These are phyloP conservation scores for Trametes coccinea DNA, from an alignment of 768 basidiomycete genomes.

Conservation along the genomic window DNA sequence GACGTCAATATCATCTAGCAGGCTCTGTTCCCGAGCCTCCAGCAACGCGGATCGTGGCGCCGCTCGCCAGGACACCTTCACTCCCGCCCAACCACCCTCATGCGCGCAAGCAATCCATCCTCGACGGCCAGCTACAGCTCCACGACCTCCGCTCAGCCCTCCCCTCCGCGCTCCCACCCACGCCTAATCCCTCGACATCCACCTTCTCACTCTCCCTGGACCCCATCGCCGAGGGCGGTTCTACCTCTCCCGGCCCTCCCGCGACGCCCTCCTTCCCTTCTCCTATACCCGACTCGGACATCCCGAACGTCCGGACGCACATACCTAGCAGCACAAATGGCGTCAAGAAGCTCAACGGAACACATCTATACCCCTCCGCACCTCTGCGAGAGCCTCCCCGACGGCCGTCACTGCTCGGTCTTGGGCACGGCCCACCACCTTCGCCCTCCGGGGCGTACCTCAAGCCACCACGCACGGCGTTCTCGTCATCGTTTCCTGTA, in stretches of 20 bases:
- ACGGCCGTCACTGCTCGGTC: conserved; percentile 43
- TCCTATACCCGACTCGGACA: conserved; percentile 15
- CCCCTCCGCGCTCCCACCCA: conserved; percentile 23
- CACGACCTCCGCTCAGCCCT: conserved; percentile 26
- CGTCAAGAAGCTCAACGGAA: conserved; percentile 28
- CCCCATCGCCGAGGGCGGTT: conserved; percentile 34
- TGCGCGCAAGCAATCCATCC: conserved; percentile 70
- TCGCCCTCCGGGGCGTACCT: conserved; percentile 22
- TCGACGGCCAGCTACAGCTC: conserved; percentile 48
- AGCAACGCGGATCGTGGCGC: conserved; percentile 34
- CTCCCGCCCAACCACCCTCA: conserved; percentile 70
- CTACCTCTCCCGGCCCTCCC: conserved; percentile 30
- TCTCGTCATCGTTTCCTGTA: conserved; percentile 43
- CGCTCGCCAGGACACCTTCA: conserved; percentile 42
- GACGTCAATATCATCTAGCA: neutral
- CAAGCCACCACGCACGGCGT: conserved; percentile 39
- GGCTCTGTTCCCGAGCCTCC: conserved; percentile 12
- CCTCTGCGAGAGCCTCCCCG: conserved; percentile 28
- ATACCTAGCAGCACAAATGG: conserved; percentile 12
- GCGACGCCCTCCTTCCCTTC: conserved; percentile 31
- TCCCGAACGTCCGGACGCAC: conserved; percentile 21
- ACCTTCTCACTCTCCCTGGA: conserved; percentile 37
- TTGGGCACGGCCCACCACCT: conserved; percentile 45
- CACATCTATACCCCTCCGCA: conserved; percentile 36
- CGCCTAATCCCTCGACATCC: conserved; percentile 34